phyloP scores from a whole-genome alignment of 2,329 filamentous ascomycete species.

The Pseudogymnoascus sp. region DNA sequence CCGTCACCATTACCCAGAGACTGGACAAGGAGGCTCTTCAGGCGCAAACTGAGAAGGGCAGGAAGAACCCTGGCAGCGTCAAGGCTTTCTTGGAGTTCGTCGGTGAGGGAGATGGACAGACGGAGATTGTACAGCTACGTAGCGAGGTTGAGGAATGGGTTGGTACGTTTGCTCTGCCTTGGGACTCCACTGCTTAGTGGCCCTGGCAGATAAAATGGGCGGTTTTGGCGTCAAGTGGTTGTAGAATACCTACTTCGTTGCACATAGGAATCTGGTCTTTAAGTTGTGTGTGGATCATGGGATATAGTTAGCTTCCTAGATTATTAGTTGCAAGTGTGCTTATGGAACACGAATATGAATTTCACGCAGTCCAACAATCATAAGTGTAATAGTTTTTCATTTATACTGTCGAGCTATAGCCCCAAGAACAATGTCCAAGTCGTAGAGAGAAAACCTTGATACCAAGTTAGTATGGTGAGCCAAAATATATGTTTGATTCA shows the following conservation, averaged over 20 bases:
- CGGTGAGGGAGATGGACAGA: constrained; percentile 55
- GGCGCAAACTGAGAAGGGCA: constrained; percentile 56
- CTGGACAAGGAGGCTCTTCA: constrained; percentile 65
- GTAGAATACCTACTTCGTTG: constrained; percentile 8
- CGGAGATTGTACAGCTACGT: constrained; percentile 64
- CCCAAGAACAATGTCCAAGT: neutral
- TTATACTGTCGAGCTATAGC: neutral
- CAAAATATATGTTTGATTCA: neutral
- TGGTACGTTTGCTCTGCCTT: constrained; percentile 63
- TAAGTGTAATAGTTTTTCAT: neutral
- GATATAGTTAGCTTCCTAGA: neutral
- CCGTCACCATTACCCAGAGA: constrained; percentile 68
- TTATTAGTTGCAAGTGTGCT: constrained; percentile 4
- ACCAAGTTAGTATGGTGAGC: neutral
- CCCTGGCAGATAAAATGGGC: neutral
- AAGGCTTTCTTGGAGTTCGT: constrained; percentile 61
- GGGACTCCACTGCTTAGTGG: constrained; percentile 31
- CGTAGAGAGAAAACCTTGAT: neutral
- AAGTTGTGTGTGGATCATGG: neutral
- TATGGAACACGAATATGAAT: constrained; percentile 7
- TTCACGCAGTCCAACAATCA: neutral
- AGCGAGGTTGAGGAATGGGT: constrained; percentile 74
- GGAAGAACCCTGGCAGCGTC: constrained; percentile 56
- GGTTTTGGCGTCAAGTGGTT: constrained; percentile 5
- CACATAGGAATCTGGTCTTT: neutral